Percentiles rank a stretch among this genome's conserved stretches.
Conservation (phyloP, 2,329 filamentous ascomycete genomes). For the Xylaria sp. region DNA sequence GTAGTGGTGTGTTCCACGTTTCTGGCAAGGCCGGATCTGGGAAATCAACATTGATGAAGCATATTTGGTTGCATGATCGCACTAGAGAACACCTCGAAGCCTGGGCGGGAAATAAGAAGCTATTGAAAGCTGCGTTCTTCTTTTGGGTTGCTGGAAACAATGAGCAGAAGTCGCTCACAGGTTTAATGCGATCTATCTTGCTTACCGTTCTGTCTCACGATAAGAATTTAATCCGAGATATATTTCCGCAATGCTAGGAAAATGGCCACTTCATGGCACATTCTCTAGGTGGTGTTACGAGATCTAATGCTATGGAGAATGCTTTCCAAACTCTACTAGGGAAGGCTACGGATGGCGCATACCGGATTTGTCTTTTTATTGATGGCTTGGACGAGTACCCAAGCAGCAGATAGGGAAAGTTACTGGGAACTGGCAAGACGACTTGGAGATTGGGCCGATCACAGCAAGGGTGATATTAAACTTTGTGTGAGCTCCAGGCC, state of each 20-base stretch:
- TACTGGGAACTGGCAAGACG: not conserved
- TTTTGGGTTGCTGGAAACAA: slow-evolving; percentile 9
- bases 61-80: not conserved
- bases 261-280: not conserved
- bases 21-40: slow-evolving; percentile 13
- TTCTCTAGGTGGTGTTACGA: not conserved
- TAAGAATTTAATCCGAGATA: not conserved
- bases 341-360: not conserved
- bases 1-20: slow-evolving; percentile 10
- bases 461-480: not conserved
- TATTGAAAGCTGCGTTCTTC: slow-evolving; percentile 9
- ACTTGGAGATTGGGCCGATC: not conserved
- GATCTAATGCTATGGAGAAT: not conserved
- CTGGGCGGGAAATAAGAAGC: not conserved
- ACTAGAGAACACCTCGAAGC: not conserved
- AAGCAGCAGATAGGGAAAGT: not conserved
- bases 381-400: not conserved
- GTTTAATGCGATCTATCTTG: not conserved
- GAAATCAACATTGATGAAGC: slow-evolving; percentile 17
- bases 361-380: not conserved
- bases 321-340: not conserved
- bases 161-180: not conserved
- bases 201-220: not conserved
- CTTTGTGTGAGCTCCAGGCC: not conserved
- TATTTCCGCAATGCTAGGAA: not conserved